A percentile compares a stretch with the other conserved stretches of the same genome.
Evolutionary conservation across 2,329 filamentous ascomycete genomes (phyloP).

Genomic region (Colletotrichum sp.): DNA sequence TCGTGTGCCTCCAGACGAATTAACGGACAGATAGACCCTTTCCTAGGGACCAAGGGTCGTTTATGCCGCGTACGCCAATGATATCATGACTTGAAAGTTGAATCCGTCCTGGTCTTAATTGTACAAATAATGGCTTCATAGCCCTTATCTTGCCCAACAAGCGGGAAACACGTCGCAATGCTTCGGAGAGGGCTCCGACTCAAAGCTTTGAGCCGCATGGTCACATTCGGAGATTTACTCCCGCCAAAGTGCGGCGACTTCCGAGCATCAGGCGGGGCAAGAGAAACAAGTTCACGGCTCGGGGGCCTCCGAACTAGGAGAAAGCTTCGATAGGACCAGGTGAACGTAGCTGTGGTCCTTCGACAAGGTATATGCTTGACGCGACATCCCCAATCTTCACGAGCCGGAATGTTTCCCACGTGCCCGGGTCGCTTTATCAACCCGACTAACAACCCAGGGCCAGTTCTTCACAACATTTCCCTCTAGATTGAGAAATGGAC

Average conservation of each 20-base stretch:
- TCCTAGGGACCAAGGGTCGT: background rate
- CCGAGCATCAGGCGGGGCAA: background rate
- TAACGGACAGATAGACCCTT: background rate
- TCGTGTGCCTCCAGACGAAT: background rate
- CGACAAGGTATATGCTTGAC: background rate
- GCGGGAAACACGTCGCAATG: background rate
- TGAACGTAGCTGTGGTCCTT: background rate
- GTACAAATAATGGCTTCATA: background rate
- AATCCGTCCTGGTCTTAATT: background rate
- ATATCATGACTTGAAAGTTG: background rate
- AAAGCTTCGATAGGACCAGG: background rate
- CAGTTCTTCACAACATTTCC: background rate
- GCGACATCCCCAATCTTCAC: background rate
- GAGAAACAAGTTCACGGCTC: background rate
- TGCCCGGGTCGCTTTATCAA: background rate
- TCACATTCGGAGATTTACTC: background rate
- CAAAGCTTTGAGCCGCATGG: background rate
- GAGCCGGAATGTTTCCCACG: background rate
- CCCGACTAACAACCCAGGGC: background rate
- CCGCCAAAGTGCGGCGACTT: background rate
- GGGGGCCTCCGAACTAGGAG: background rate
- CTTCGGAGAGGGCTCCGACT: background rate
- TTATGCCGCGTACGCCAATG: background rate
- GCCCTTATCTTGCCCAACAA: background rate
- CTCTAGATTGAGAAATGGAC: background rate